Conservation (phyloP, 2,329 filamentous ascomycete genomes). For the Colletotrichum sojae region DNA sequence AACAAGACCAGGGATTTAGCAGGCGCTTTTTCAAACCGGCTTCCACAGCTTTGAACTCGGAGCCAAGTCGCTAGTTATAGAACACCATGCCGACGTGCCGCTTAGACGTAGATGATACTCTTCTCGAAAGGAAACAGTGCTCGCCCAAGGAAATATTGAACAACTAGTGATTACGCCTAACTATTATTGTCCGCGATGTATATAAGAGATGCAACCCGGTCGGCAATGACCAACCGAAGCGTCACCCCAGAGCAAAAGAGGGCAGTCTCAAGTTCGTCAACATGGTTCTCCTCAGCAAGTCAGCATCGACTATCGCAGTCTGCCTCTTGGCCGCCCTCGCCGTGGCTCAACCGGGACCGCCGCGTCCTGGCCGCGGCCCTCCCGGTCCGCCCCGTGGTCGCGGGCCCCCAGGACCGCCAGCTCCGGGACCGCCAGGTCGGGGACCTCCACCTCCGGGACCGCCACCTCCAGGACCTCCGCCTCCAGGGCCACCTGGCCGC, state of each 20-base stretch:
- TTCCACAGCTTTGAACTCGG: not conserved
- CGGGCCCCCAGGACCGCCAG: not conserved
- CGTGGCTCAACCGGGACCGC: conserved; percentile 1
- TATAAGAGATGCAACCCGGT: not conserved
- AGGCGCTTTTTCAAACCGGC: conserved; percentile 8
- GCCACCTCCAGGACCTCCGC: not conserved
- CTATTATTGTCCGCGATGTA: not conserved
- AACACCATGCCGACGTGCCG: not conserved
- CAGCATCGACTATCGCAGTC: not conserved
- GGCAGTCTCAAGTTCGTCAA: not conserved
- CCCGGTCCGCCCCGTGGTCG: not conserved
- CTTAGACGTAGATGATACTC: not conserved
- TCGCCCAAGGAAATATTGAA: not conserved
- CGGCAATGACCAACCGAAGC: not conserved
- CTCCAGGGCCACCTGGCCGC: not conserved
- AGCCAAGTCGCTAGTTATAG: not conserved
- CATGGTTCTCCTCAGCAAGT: conserved; percentile 17
- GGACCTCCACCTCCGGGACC: not conserved
- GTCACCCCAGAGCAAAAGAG: not conserved
- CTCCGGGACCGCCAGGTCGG: not conserved
- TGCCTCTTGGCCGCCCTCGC: not conserved
- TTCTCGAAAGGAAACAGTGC: not conserved
- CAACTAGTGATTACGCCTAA: not conserved
- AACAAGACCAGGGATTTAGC: not conserved
- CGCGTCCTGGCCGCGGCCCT: not conserved